phyloP scores from a whole-genome alignment of 805 yeast species.

The Scheffersomyces lignosus region DNA sequence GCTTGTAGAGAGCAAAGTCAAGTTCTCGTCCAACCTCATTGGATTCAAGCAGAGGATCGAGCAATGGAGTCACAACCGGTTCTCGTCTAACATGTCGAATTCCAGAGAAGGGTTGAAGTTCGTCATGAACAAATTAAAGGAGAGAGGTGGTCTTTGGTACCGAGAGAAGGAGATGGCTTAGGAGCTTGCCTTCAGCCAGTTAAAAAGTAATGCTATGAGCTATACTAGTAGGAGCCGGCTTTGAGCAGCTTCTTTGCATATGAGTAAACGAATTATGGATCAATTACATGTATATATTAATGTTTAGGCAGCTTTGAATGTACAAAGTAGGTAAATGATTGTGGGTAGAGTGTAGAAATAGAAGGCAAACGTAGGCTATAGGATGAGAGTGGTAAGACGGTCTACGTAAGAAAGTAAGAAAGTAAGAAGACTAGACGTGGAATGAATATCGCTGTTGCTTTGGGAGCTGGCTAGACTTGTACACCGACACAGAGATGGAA shows the following conservation, averaged over 20 bases:
- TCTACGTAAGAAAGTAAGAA: no score
- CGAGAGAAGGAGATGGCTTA: background rate
- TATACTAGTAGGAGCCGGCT: background rate
- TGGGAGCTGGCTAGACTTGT: no score
- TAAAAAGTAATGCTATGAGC: background rate
- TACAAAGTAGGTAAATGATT: no score
- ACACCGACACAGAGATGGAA: no score
- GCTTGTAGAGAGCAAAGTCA: constrained; percentile 57
- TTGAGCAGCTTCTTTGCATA: background rate
- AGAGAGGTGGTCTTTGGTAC: constrained; percentile 13
- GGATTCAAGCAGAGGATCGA: constrained; percentile 77
- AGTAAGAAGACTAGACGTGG: no score
- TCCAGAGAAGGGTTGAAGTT: constrained; percentile 72
- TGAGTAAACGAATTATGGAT: no score
- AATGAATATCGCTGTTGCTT: no score
- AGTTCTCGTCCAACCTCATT: constrained; percentile 66
- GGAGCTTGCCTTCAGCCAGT: background rate
- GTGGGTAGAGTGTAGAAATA: no score
- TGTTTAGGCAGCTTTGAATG: no score
- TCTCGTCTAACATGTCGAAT: constrained; percentile 63
- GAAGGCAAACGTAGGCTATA: no score
- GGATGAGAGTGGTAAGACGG: no score
- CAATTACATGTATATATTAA: no score
- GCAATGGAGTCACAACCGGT: constrained; percentile 72
- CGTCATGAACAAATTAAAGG: constrained; percentile 68